Evolutionary conservation across 164 flowering plant genomes (phyloP).

Genomic region (Umbellularia californica): DNA sequence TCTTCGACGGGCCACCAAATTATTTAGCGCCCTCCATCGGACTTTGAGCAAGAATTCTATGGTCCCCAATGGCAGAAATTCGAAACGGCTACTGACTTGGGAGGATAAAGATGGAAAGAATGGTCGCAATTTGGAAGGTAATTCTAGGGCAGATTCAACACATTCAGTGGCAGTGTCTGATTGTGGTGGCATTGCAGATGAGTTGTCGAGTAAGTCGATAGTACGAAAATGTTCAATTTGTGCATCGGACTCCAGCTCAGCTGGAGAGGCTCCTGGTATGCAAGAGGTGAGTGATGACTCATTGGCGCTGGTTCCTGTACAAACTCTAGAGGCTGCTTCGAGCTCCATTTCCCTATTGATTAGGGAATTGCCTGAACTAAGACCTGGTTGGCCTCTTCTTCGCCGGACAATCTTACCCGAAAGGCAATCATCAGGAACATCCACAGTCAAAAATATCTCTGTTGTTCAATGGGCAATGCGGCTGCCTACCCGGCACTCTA

Average conservation of each 20-base stretch:
- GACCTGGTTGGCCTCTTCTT: constrained; percentile 89
- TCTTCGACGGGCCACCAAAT: constrained; percentile 10
- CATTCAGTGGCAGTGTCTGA: constrained; percentile 1
- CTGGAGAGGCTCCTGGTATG: constrained; percentile 6
- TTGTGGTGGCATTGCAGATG: not conserved
- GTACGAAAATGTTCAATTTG: constrained; percentile 53
- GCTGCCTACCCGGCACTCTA: constrained; percentile 40
- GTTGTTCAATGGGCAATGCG: constrained; percentile 75
- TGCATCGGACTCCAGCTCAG: constrained; percentile 13
- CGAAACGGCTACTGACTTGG: not conserved
- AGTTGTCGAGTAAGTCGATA: not conserved
- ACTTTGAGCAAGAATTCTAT: constrained; percentile 38
- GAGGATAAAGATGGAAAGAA: constrained; percentile 1
- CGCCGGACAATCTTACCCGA: constrained; percentile 35
- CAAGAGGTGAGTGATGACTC: constrained; percentile 32
- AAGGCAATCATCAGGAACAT: constrained; percentile 8
- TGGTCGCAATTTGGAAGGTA: not conserved
- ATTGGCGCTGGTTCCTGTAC: constrained; percentile 63
- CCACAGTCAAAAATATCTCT: constrained; percentile 33
- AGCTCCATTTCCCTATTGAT: constrained; percentile 36
- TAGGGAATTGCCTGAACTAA: constrained; percentile 46
- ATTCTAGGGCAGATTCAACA: constrained; percentile 7
- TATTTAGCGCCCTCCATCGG: constrained; percentile 40
- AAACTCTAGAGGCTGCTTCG: constrained; percentile 32
- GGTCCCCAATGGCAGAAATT: constrained; percentile 17